These are phyloP conservation scores for Acanthamoeba castellanii DNA, from an alignment of 208 protist genomes.

Conservation along the genomic window DNA sequence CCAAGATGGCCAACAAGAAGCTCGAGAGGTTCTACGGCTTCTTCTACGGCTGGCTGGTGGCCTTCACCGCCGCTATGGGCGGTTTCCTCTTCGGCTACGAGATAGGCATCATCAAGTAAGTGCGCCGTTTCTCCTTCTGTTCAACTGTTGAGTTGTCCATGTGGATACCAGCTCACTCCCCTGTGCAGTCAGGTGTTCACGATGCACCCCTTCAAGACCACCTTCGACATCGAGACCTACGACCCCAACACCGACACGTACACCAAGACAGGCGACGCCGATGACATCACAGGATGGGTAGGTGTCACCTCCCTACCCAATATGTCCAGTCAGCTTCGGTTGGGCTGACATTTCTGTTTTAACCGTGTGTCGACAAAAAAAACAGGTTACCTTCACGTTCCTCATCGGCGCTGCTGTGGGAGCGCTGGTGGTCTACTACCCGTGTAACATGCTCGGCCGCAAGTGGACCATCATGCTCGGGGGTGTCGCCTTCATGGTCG, in stretches of 20 bases:
- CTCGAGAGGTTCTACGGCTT: not conserved
- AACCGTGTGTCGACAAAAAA: no score
- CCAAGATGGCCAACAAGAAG: not conserved
- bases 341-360: no score
- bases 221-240: not conserved
- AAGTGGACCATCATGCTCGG: conserved; percentile 74
- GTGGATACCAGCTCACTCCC: not conserved
- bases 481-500: conserved; percentile 39
- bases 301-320: not conserved
- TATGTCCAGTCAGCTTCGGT: no score
- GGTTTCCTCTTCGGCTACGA: conserved; percentile 62
- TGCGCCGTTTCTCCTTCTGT: not conserved
- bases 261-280: not conserved
- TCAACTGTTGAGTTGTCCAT: not conserved
- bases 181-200: conserved; percentile 11
- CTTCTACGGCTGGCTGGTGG: conserved; percentile 68
- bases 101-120: conserved; percentile 52
- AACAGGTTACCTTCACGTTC: not conserved
- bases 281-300: not conserved
- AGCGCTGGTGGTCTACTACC: conserved; percentile 58
- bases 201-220: conserved; percentile 17
- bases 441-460: conserved; percentile 69
- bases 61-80: conserved; percentile 52
- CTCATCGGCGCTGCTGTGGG: conserved; percentile 39
- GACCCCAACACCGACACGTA: not conserved